Evolutionary conservation across 352 stramenopile species (phyloP).

Genomic region (Globisporangium camurandrum): DNA sequence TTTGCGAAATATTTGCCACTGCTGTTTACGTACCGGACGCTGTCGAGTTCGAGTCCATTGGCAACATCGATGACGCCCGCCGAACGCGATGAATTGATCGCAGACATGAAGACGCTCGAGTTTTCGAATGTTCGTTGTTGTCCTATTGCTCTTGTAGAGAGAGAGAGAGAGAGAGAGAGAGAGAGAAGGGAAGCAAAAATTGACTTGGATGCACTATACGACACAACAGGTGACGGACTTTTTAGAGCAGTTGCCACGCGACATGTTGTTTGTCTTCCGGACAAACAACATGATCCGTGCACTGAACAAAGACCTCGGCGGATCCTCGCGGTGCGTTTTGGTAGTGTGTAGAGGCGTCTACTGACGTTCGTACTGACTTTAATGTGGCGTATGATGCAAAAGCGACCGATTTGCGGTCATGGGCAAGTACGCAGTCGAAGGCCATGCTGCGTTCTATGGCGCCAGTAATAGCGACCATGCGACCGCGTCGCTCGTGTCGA

Average conservation of each 20-base stretch:
- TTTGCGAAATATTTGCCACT: slow-evolving; percentile 72
- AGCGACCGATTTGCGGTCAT: slow-evolving; percentile 76
- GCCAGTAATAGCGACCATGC: slow-evolving; percentile 1
- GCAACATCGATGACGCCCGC: slow-evolving; percentile 58
- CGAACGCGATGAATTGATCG: slow-evolving; percentile 50
- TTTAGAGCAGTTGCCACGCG: slow-evolving; percentile 76
- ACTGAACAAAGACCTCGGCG: slow-evolving; percentile 85
- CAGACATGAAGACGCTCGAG: slow-evolving; percentile 57
- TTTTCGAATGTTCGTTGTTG: slow-evolving; percentile 45
- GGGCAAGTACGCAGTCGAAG: slow-evolving; percentile 60
- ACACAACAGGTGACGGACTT: slow-evolving; percentile 62
- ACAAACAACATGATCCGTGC: slow-evolving; percentile 89
- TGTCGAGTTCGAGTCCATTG: slow-evolving; percentile 46
- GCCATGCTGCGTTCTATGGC: slow-evolving; percentile 42
- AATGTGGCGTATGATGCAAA: neutral
- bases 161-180: neutral
- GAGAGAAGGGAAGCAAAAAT: neutral
- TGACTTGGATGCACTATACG: neutral
- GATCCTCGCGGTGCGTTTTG: slow-evolving; percentile 43
- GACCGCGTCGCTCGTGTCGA: slow-evolving; percentile 3
- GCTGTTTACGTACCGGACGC: slow-evolving; percentile 83
- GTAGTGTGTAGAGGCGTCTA: neutral
- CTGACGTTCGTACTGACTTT: neutral
- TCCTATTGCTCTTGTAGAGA: neutral
- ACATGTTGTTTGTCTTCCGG: slow-evolving; percentile 89